These are phyloP conservation scores for Penicillium sumatraense DNA, from an alignment of 2,329 filamentous ascomycete species.

Conservation along the genomic window DNA sequence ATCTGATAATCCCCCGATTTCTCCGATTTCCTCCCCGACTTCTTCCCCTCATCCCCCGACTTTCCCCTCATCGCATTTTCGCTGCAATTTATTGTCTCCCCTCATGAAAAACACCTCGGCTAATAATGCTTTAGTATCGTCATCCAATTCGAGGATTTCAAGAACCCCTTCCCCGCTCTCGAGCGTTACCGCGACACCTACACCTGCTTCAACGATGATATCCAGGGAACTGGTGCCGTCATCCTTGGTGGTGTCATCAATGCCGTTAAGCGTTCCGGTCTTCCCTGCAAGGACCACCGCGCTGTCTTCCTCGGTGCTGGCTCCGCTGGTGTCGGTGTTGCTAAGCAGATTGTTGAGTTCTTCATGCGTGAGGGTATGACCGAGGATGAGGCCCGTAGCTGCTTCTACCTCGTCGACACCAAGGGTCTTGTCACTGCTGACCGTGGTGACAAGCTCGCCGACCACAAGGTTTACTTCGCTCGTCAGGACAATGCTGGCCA, in stretches of 20 bases:
- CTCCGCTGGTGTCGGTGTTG: constrained; percentile 93
- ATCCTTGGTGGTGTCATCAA: constrained; percentile 81
- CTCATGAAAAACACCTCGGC: constrained; percentile 6
- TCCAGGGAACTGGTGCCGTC: constrained; percentile 95
- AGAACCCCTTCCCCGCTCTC: constrained; percentile 93
- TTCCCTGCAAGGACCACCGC: constrained; percentile 86
- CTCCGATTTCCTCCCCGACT: constrained; percentile 4
- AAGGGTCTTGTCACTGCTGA: constrained; percentile 93
- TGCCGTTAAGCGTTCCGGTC: constrained; percentile 79
- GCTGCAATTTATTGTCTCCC: too few relatives aligned
- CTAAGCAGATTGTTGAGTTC: constrained; percentile 96
- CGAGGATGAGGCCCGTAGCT: constrained; percentile 82
- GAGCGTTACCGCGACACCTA: constrained; percentile 86
- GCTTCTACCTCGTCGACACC: constrained; percentile 98
- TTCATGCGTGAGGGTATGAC: constrained; percentile 90
- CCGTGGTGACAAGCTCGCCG: constrained; percentile 88
- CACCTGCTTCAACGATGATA: constrained; percentile 98
- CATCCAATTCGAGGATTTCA: constrained; percentile 97
- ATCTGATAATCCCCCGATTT: too few relatives aligned
- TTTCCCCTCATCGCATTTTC: not conserved
- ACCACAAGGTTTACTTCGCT: constrained; percentile 77
- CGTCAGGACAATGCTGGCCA: constrained; percentile 67
- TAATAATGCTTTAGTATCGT: constrained; percentile 59
- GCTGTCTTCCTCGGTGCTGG: constrained; percentile 97
- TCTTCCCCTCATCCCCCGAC: not conserved